A percentile compares a stretch with the other conserved stretches of the same genome.
Evolutionary conservation across 257 asterid genomes (phyloP).

Genomic region (Solanum clarkiae): DNA sequence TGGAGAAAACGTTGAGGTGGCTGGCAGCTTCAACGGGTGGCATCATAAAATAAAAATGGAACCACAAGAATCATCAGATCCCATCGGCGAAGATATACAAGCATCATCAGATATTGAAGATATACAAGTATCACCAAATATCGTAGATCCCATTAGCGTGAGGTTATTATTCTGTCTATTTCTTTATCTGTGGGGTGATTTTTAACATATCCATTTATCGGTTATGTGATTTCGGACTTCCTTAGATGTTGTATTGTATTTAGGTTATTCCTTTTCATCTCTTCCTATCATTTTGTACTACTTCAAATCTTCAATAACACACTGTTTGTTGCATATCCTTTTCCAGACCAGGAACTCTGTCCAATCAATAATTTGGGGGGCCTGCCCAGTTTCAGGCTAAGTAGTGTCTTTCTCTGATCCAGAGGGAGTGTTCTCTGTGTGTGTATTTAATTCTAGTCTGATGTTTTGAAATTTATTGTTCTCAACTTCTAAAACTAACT

Average conservation of each 20-base stretch:
- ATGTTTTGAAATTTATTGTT: not conserved
- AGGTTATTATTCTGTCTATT: constrained; percentile 18
- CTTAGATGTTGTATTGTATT: not conserved
- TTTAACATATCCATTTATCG: not conserved
- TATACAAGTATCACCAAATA: constrained; percentile 23
- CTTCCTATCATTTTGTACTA: not conserved
- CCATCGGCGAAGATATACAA: constrained; percentile 14
- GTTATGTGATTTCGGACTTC: not conserved
- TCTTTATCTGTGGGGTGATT: not conserved
- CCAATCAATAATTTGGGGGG: not conserved
- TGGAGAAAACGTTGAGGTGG: constrained; percentile 66
- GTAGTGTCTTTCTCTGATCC: not conserved
- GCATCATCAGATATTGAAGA: constrained; percentile 27
- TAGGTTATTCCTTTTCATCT: not conserved
- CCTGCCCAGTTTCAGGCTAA: not conserved
- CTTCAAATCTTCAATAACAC: not conserved
- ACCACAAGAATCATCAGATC: constrained; percentile 14
- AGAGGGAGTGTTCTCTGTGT: not conserved
- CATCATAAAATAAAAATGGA: constrained; percentile 59
- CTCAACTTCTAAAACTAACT: not conserved
- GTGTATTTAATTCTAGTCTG: not conserved
- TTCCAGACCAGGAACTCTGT: not conserved
- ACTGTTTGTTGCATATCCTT: not conserved
- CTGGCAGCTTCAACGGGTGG: constrained; percentile 99
- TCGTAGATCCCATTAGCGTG: constrained; percentile 16